These are phyloP conservation scores for Pseudocercospora eumusae DNA, from an alignment of 2,329 filamentous ascomycete genomes.

Conservation along the genomic window DNA sequence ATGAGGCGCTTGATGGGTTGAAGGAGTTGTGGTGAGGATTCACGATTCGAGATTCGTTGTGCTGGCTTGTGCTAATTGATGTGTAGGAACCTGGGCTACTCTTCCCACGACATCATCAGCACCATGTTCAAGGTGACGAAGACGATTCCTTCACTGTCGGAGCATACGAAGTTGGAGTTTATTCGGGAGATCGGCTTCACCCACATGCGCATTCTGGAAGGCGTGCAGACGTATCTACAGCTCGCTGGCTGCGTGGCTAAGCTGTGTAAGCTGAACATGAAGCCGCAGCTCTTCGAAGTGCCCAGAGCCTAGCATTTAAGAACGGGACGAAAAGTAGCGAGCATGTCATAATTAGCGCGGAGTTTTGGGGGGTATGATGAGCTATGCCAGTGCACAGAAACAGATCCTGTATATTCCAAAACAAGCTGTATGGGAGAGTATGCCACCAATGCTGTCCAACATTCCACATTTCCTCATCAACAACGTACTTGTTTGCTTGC, in stretches of 20 bases:
- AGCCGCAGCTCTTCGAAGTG: conserved; percentile 72
- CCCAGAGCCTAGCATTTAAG: conserved; percentile 32
- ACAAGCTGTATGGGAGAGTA: conserved; percentile 5
- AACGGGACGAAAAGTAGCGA: background rate
- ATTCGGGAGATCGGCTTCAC: conserved; percentile 95
- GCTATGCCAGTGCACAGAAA: background rate
- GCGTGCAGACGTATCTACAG: conserved; percentile 91
- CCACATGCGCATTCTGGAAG: conserved; percentile 98
- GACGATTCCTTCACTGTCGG: conserved; percentile 85
- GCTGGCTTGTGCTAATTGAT: conserved; percentile 21
- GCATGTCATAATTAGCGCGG: conserved; percentile 1
- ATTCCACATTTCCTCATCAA: background rate
- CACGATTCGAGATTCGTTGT: background rate
- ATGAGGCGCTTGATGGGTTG: conserved; percentile 79
- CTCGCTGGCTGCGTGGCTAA: conserved; percentile 89
- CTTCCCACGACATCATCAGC: conserved; percentile 97
- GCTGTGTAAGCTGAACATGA: conserved; percentile 95
- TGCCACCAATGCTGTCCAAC: background rate
- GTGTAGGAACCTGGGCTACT: conserved; percentile 84
- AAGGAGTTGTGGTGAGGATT: conserved; percentile 75
- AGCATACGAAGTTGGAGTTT: conserved; percentile 94
- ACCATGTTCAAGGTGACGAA: conserved; percentile 99
- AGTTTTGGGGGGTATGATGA: conserved; percentile 1
- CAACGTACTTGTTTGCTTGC: background rate
- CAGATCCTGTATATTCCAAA: conserved; percentile 3